A percentile compares a stretch with the other conserved stretches of the same genome.
These are phyloP conservation scores for Boletus putidus DNA, from an alignment of 1,284 basidiomycete genomes.

Conservation along the genomic window DNA sequence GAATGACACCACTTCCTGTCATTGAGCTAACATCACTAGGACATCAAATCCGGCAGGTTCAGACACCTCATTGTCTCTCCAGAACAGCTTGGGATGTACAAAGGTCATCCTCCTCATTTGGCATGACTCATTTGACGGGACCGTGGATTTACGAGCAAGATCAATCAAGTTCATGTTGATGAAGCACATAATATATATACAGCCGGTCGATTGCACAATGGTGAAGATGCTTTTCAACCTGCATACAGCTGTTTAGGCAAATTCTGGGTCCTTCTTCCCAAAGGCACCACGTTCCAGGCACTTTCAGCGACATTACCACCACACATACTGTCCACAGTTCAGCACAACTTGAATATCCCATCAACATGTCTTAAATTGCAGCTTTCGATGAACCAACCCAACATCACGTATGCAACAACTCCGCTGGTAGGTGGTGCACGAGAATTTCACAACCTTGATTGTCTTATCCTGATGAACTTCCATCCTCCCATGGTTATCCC, in stretches of 20 bases:
- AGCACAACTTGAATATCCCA: background rate
- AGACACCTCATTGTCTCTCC: constrained; percentile 6
- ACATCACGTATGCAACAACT: constrained; percentile 12
- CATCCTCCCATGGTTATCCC: background rate
- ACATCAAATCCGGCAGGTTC: too few relatives aligned
- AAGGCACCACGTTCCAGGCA: background rate
- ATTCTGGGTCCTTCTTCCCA: background rate
- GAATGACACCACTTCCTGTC: too few relatives aligned
- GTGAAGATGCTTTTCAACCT: background rate
- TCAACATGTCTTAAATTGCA: too few relatives aligned
- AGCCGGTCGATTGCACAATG: background rate
- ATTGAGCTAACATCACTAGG: too few relatives aligned
- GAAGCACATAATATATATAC: constrained; percentile 13
- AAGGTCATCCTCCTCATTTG: constrained; percentile 8
- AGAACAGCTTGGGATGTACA: constrained; percentile 5
- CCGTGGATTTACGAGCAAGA: background rate
- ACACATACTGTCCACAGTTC: background rate
- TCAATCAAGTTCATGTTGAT: constrained; percentile 5
- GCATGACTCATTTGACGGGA: background rate
- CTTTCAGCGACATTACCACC: constrained; percentile 5
- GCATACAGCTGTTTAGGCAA: background rate
- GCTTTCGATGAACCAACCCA: constrained; percentile 1
- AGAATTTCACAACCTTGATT: background rate
- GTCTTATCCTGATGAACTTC: background rate
- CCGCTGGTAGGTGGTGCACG: background rate